phyloP scores from a whole-genome alignment of 768 basidiomycete species.

The Artomyces pyxidatus region DNA sequence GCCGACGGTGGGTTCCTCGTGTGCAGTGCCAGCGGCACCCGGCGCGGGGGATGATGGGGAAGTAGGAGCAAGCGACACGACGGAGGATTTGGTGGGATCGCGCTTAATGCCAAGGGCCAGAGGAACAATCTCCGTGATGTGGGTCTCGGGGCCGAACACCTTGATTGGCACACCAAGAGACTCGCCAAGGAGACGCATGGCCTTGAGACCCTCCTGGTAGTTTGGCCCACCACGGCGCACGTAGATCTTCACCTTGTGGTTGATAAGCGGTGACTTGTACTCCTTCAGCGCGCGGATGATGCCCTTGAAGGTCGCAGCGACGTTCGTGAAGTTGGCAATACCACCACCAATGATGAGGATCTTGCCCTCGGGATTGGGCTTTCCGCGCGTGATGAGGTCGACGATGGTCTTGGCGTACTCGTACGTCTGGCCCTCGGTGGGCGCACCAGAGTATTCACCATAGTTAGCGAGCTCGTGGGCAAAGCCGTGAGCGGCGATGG shows the following conservation, averaged over 20 bases:
- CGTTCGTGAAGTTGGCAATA: slow-evolving; percentile 99
- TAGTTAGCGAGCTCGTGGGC: slow-evolving; percentile 99
- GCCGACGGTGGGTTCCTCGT: slow-evolving; percentile 42
- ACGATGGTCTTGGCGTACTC: slow-evolving; percentile 99
- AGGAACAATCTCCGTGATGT: slow-evolving; percentile 97
- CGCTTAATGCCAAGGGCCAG: slow-evolving; percentile 87
- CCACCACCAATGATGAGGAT: slow-evolving; percentile 99
- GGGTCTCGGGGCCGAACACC: slow-evolving; percentile 96
- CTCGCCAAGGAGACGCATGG: slow-evolving; percentile 96
- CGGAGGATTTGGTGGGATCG: slow-evolving; percentile 29
- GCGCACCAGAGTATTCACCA: slow-evolving; percentile 98
- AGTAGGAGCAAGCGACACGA: slow-evolving; percentile 35
- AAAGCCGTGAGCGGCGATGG: slow-evolving; percentile 87
- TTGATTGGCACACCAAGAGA: slow-evolving; percentile 94
- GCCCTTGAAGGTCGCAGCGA: slow-evolving; percentile 98
- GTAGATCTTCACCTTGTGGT: slow-evolving; percentile 86
- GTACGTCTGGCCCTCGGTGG: slow-evolving; percentile 96
- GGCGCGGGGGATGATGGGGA: slow-evolving; percentile 40
- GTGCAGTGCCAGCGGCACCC: slow-evolving; percentile 28
- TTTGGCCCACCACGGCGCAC: slow-evolving; percentile 98
- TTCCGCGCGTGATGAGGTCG: slow-evolving; percentile 90
- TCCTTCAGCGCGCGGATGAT: slow-evolving; percentile 97
- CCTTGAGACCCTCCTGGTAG: slow-evolving; percentile 98
- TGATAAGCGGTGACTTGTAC: slow-evolving; percentile 78
- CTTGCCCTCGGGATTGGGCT: slow-evolving; percentile 81